Conservation (phyloP, 169 alveolate genomes). For the Plasmodium yoelii region DNA sequence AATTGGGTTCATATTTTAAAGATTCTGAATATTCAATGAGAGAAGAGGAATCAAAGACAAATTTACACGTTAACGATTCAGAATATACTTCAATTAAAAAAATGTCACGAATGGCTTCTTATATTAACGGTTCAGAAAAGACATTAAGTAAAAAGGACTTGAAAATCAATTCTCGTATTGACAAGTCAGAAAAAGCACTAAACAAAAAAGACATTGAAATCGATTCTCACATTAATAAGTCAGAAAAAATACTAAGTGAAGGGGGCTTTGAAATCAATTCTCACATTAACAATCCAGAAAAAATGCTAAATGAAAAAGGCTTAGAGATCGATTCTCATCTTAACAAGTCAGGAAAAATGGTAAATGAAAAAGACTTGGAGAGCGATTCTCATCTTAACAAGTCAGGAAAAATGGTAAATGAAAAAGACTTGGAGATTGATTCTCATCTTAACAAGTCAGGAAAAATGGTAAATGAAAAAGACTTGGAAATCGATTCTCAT, state of each 20-base stretch:
- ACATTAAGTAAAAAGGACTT: neutral
- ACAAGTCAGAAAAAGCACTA: neutral
- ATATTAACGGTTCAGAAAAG: slow-evolving; percentile 3
- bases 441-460: neutral
- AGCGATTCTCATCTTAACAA: neutral
- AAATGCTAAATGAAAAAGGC: neutral
- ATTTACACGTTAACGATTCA: neutral
- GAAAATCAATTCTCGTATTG: neutral
- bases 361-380: neutral
- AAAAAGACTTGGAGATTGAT: neutral
- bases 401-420: neutral
- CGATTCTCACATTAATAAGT: neutral
- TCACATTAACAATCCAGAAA: neutral
- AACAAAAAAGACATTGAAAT: neutral
- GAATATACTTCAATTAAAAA: neutral
- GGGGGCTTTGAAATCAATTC: neutral
- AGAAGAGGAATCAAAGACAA: neutral
- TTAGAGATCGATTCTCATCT: neutral
- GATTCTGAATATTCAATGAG: too few species aligned
- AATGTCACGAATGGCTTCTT: neutral
- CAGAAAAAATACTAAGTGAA: neutral
- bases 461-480: neutral
- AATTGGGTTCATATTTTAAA: too few species aligned
- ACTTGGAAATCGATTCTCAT: neutral
- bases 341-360: neutral